These are phyloP conservation scores for Nothophaeocryptopus gaeumannii DNA, from an alignment of 2,329 filamentous ascomycete species.

Conservation along the genomic window DNA sequence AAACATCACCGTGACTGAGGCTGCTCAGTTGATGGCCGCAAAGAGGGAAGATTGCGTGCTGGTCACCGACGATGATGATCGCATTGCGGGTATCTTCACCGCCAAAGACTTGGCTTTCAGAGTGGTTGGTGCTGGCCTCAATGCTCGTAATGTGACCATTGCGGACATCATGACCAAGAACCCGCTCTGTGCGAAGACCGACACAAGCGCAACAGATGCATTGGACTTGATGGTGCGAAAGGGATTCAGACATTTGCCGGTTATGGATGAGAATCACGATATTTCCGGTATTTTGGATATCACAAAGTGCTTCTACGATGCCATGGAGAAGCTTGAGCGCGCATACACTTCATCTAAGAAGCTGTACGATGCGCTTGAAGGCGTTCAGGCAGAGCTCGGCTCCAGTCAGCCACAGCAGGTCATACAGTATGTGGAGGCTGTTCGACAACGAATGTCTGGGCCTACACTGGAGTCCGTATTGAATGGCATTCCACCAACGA, in stretches of 20 bases:
- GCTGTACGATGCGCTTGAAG: slow-evolving; percentile 94
- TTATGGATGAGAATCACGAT: slow-evolving; percentile 99
- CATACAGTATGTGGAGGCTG: slow-evolving; percentile 96
- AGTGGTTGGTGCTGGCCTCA: slow-evolving; percentile 86
- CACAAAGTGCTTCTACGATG: slow-evolving; percentile 99
- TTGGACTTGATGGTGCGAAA: slow-evolving; percentile 97
- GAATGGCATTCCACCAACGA: slow-evolving; percentile 86
- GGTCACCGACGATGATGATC: slow-evolving; percentile 95
- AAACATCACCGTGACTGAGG: slow-evolving; percentile 86
- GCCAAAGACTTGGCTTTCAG: slow-evolving; percentile 98
- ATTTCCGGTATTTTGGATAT: slow-evolving; percentile 98
- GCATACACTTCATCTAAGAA: slow-evolving; percentile 98
- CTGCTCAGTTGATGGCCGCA: slow-evolving; percentile 96
- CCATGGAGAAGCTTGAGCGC: slow-evolving; percentile 98
- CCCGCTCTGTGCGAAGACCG: slow-evolving; percentile 91
- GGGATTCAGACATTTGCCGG: slow-evolving; percentile 93
- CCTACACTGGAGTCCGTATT: slow-evolving; percentile 93
- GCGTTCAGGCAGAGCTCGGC: slow-evolving; percentile 94
- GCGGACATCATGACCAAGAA: slow-evolving; percentile 99
- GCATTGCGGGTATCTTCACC: slow-evolving; percentile 97
- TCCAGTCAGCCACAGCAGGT: slow-evolving; percentile 97
- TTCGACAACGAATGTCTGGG: slow-evolving; percentile 94
- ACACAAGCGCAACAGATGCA: slow-evolving; percentile 96
- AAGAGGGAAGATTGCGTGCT: slow-evolving; percentile 98
- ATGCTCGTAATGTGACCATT: slow-evolving; percentile 86